phyloP scores from a whole-genome alignment of 768 basidiomycete species.

The Pleurotus ostreatus region DNA sequence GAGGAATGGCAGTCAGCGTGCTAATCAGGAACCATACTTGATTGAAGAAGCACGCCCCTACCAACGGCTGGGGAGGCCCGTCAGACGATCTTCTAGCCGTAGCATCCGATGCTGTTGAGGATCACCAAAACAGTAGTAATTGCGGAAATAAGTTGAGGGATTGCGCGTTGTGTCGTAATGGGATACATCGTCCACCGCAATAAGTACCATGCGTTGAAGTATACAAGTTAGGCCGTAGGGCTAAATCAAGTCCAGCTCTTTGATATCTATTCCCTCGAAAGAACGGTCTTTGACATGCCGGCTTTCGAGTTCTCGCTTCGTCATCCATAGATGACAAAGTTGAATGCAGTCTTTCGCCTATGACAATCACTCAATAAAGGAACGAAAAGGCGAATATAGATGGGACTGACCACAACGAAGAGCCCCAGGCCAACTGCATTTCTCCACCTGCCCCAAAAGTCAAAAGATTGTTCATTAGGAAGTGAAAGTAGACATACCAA shows the following conservation, averaged over 20 bases:
- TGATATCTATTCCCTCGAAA: conserved; percentile 68
- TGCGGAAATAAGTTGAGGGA: no score
- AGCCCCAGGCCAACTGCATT: conserved; percentile 66
- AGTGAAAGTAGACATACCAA: conserved; percentile 38
- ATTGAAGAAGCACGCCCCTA: no score
- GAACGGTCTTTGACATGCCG: conserved; percentile 65
- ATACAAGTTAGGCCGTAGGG: background rate
- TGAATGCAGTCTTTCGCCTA: conserved; percentile 68
- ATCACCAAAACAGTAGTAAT: no score
- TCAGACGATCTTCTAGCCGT: no score
- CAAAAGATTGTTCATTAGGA: background rate
- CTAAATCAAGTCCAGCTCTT: conserved; percentile 58
- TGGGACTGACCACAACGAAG: conserved; percentile 53
- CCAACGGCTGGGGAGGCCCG: no score
- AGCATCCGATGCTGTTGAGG: no score
- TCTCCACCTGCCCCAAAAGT: conserved; percentile 41
- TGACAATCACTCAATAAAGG: background rate
- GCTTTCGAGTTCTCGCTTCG: conserved; percentile 68
- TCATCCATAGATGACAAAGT: conserved; percentile 63
- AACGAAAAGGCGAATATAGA: background rate
- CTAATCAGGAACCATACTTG: no score
- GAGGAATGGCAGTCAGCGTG: no score
- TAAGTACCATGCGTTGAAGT: no score
- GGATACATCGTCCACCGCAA: no score
- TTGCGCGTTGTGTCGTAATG: no score